Base-by-base conservation (phyloP, 2,329 filamentous ascomycete genomes). In the Colletotrichum chlorophyti region DNA sequence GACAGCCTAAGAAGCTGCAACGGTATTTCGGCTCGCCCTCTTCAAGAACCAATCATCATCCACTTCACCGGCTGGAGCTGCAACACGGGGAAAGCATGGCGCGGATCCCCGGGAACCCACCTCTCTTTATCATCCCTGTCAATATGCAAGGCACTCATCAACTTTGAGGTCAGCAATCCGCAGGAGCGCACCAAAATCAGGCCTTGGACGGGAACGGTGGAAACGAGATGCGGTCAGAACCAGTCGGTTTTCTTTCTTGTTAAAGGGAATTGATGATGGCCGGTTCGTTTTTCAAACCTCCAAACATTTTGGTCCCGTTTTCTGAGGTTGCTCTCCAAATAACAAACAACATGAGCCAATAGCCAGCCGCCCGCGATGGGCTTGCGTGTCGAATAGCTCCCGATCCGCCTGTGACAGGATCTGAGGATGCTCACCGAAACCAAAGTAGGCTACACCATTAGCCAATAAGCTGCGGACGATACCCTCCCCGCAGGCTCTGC, bases 91-190 rank as follows among this genome's bases (percentile, higher is more conserved):
- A 19, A 24, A 31, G 17, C 26, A 26, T 38, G 48, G 34, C 49
- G 29, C 34, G 23, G 32, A 53, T 58, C 48, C 48, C 54, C 21
- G 41, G 27, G n/a, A n/a, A n/a, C n/a, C n/a, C n/a, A n/a, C n/a
- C n/a, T n/a, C n/a, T 34, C 6, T 11, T 29, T 21, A 49, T 14
- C 7, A 31, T 38, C 54, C 54, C 42, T 58, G 54, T 48, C 29
- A 4, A 27, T 35, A 43, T 58, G 54, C 54, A 58, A 48, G 50
- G 54, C 32, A 54, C 50, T 54, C 23, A 37, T n/a, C 38, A 17
- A 42, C 29, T 50, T 48, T 35, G 42, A 48, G 41, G 35, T 47
- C 50, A 32, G 29, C 34, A 35, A 42, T 21, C 17, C 14, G 42
- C 38, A 49, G 35, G 45, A 40, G 46, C 41, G 52, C 27, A 21